Evolutionary conservation across 2,329 filamentous ascomycete species (phyloP), one percentile per base, ranked within the genome.

Genomic region (Trematosphaeria pertusa): DNA sequence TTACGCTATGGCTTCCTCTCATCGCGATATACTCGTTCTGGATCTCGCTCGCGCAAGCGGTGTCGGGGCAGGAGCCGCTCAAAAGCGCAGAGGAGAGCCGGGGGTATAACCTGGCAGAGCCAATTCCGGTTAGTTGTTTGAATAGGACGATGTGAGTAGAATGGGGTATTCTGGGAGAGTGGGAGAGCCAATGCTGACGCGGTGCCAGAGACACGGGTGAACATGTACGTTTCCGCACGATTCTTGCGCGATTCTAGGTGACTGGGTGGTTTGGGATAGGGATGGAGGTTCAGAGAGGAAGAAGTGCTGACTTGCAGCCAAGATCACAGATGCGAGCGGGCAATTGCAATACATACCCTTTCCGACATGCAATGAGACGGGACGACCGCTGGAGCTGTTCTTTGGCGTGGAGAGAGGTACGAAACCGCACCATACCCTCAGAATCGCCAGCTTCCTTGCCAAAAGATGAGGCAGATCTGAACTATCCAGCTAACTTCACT

Each of bases 311-410:
- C 30, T 3, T 28, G 14, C 10, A 7, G 5, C 21, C 10, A 40
- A 71, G 78, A 87, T 97, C 65, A 87, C 90, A 66, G 86, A 95
- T 69, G 80, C 81, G 26, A 80, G 86, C 55, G 87, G 94, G 65
- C 87, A 95, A 71, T 84, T 97, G 46, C 83, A 96, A 81, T 97
- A 94, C 81, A 86, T 94, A 34, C 91, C 93, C 30, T 97, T 97
- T 73, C 89, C 89, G 18, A 80, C 81, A 24, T 97, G 94, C 82
- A 89, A 91, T 73, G 94, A 97, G 74, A 97, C 94, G 10, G 80
- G 80, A 33, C 81, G 83, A 38, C 87, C 92, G 0, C 85, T 99
- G 62, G 86, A 94, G 64, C 87, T 99, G 70, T 82, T 84, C 71
- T 97, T 96, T 76, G 92, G 92, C 70, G 75, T 88, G 58, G 89